phyloP scores from a whole-genome alignment of 2,329 filamentous ascomycete species.

The Epichloe bromicola region DNA sequence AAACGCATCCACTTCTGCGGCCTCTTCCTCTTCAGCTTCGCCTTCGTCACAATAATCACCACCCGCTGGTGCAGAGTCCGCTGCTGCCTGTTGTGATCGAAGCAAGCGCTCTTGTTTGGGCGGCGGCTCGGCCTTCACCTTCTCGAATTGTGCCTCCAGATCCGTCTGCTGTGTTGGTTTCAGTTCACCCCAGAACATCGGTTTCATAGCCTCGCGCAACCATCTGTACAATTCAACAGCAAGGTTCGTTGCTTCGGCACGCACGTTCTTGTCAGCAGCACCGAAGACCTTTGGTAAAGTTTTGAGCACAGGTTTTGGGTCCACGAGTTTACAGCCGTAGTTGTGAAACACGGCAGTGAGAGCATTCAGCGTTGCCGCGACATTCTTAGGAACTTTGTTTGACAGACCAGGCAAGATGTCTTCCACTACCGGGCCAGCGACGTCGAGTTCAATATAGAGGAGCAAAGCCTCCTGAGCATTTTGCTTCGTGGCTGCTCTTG shows the following conservation, averaged over 20 bases:
- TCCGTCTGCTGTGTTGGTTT: constrained; percentile 94
- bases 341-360: constrained; percentile 80
- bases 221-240: constrained; percentile 93
- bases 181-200: constrained; percentile 89
- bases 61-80: constrained; percentile 55
- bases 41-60: constrained; percentile 45
- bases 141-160: constrained; percentile 86
- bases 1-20: constrained; percentile 61
- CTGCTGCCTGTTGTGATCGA: constrained; percentile 75
- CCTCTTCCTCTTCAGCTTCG: constrained; percentile 37
- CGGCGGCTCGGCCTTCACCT: constrained; percentile 71
- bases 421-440: constrained; percentile 73
- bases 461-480: constrained; percentile 77
- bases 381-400: constrained; percentile 84
- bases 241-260: constrained; percentile 82
- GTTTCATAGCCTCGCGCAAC: constrained; percentile 96
- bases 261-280: constrained; percentile 95
- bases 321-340: constrained; percentile 86
- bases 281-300: constrained; percentile 80
- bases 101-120: constrained; percentile 87
- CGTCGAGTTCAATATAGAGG: constrained; percentile 82
- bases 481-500: constrained; percentile 76
- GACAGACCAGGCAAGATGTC: constrained; percentile 72
- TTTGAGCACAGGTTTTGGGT: constrained; percentile 87
- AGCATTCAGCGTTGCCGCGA: constrained; percentile 57